Evolutionary conservation across 2,329 filamentous ascomycete genomes (phyloP), one percentile per base, ranked within the genome.

Genomic region (Thelonectria olida): DNA sequence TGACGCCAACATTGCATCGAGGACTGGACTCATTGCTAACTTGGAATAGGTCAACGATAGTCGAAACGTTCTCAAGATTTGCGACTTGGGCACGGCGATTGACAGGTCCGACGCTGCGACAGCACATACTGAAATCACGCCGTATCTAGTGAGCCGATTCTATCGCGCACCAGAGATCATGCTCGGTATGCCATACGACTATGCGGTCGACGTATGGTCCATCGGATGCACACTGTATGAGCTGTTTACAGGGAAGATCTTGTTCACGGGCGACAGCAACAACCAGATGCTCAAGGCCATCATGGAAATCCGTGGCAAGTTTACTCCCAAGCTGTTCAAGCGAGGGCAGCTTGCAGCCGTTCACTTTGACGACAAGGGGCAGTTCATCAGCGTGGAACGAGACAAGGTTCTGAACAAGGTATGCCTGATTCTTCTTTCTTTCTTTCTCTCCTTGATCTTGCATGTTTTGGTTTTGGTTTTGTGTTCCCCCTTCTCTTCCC

Each of bases 141-240:
- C 93, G 12, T 98, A 98, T 74, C 89, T 99, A 2, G 93, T 98
- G 73, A 97, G 93, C 80, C 90, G 96, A 57, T 99, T 98, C 79
- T 99, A 99, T 76, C 91, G 96, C 63, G 96, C 96, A 4, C 96
- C 96, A 2, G 96, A 99, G 80, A 93, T 99, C 74, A 97, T 99
- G 63, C 85, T 99, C 4, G 96, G 96, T n/a, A 94, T 97, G 82
- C 91, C 92, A 9, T 97, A 97, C 76, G 93, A 97, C 75, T 96
- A 95, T 75, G 90, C 91, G 7, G 92, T 98, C 67, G 96, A 99
- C 76, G 92, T 97, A 84, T 99, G 96, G 96, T 96, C 95, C 7
- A 93, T 98, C 67, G 96, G 96, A 36, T 99, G 96, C 79, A 99
- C 96, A 0, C 84, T 98, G 27, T 99, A 97, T 77, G 96, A 99